Percentiles rank a stretch among this genome's conserved stretches.
Conservation (phyloP, 306 rosid species). For the Amphicarpaea edgeworthii region DNA sequence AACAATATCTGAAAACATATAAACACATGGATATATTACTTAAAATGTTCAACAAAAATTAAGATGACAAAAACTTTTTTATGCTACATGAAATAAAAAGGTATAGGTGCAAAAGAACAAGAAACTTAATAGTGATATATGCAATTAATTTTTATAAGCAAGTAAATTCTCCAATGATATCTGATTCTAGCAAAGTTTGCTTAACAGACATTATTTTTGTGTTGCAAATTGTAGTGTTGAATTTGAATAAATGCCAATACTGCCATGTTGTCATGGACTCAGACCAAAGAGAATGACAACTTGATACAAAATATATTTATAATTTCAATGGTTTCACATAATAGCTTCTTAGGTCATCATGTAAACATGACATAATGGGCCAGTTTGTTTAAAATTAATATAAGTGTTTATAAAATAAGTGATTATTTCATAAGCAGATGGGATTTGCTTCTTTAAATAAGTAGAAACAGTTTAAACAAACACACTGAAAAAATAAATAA, state of each 20-base stretch:
- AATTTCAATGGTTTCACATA: not conserved
- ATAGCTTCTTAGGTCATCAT: slow-evolving; percentile 1
- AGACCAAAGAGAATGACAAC: not conserved
- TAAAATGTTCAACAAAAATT: slow-evolving; percentile 21
- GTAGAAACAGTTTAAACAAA: too few species aligned
- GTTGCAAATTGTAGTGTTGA: slow-evolving; percentile 18
- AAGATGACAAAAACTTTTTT: slow-evolving; percentile 16
- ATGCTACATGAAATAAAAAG: slow-evolving; percentile 29
- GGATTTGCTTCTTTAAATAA: too few species aligned
- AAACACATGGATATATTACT: slow-evolving; percentile 44
- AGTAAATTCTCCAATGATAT: slow-evolving; percentile 16
- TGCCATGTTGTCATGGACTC: not conserved
- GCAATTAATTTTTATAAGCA: slow-evolving; percentile 32
- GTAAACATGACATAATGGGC: not conserved
- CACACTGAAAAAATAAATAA: too few species aligned
- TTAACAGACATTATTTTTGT: not conserved
- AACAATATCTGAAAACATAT: slow-evolving; percentile 71
- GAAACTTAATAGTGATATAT: slow-evolving; percentile 6
- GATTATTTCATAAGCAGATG: too few species aligned
- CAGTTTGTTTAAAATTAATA: too few species aligned
- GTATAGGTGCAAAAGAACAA: slow-evolving; percentile 7
- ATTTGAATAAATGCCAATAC: slow-evolving; percentile 6
- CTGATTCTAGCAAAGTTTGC: slow-evolving; percentile 24
- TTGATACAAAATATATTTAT: not conserved
- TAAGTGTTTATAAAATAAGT: too few species aligned